Base-by-base conservation (phyloP, 1,284 basidiomycete species). In the Tetrapyrgos nigripes region DNA sequence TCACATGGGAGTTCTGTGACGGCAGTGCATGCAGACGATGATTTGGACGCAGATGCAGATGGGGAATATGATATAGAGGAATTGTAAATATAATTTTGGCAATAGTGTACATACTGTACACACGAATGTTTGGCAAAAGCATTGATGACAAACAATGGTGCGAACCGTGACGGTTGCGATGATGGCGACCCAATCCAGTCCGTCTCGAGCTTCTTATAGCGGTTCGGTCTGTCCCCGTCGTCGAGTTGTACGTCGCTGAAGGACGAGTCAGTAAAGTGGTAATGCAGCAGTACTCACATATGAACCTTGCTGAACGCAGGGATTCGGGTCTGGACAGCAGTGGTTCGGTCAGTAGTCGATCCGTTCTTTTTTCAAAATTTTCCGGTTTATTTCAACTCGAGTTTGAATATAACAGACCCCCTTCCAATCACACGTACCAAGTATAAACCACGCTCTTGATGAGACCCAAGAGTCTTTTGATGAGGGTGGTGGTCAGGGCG, bases 401-500 rank as follows among this genome's bases (percentile, higher is more conserved):
- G 52, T 48, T 27, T 55, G 26, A 43, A 48, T 49, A 60, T 59
- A 43, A 47, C 63, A 81, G 79, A 77, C 78, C 53, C 73, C 78
- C 62, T 82, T 80, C 66, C 77, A 78, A 66, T 67, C 76, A 40
- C 80, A 83, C 74, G n/a, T n/a, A n/a, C n/a, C n/a, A n/a, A 78
- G 78, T 64, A 67, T 83, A 58, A 77, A 77, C 31, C 80, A 83
- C 66, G 82, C 81, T 40, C 71, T 83, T 54, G 82, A 84, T 35
- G 79, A 82, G 13, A 44, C 54, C 8, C 68, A 62, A 1, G 82
- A 85, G 47, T 63, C 64, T 19, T 85, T 80, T 60, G 85, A 86
- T 63, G 84, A 86, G 59, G 76, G 73, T 37, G 65, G 70, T 11
- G 79, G 75, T 3, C 81, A 82, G 56, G 89, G 89, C 23, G 87